Conservation (phyloP, 768 basidiomycete species). For the Termitomyces sp. region DNA sequence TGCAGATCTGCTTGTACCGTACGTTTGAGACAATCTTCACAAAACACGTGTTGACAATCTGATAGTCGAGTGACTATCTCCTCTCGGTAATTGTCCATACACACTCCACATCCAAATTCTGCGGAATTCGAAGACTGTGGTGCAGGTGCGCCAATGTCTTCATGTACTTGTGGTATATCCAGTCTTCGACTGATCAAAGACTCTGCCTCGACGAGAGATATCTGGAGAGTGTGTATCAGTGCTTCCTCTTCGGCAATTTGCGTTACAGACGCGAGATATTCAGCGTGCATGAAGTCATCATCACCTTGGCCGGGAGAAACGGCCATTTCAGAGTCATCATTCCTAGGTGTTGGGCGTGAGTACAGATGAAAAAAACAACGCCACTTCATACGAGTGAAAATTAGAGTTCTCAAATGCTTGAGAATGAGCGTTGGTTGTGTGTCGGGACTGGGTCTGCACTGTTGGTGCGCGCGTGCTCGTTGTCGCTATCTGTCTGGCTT, state of each 20-base stretch:
- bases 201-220: background rate
- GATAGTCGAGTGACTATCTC: conserved; percentile 1
- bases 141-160: background rate
- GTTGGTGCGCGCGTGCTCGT: too few relatives aligned
- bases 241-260: background rate
- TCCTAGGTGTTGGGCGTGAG: background rate
- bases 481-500: background rate
- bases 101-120: conserved; percentile 39
- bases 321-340: background rate
- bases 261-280: background rate
- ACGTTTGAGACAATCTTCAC: conserved; percentile 43
- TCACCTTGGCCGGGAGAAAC: background rate
- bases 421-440: too few relatives aligned
- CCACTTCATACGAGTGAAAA: background rate
- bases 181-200: background rate
- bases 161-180: background rate
- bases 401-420: background rate
- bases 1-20: conserved; percentile 41
- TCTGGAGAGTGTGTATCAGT: background rate
- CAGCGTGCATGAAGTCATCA: background rate
- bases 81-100: conserved; percentile 40
- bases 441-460: background rate
- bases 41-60: conserved; percentile 47
- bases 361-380: background rate
- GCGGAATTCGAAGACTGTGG: background rate